Conservation (phyloP, 495 filamentous ascomycete genomes). For the Aspergillus ostianus region DNA sequence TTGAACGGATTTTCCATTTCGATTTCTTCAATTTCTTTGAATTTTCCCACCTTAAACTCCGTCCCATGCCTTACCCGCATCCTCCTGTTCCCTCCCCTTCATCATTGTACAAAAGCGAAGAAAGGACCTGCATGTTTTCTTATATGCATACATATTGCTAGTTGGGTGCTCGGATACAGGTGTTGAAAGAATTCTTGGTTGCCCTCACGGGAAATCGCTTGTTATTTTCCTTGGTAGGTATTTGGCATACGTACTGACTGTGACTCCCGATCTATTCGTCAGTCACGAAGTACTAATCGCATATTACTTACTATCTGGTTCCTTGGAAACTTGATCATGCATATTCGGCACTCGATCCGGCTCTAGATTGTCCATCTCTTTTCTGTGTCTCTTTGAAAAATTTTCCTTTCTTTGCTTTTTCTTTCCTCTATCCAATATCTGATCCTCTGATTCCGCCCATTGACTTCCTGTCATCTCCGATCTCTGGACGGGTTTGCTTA, state of each 20-base stretch:
- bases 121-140: constrained; percentile 13
- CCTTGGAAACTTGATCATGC: constrained; percentile 31
- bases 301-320: background rate
- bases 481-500: no score
- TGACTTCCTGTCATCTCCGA: background rate
- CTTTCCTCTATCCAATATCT: background rate
- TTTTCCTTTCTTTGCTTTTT: background rate
- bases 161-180: constrained; percentile 10
- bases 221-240: constrained; percentile 10
- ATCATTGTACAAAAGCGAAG: constrained; percentile 19
- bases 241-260: constrained; percentile 9
- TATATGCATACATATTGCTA: constrained; percentile 26
- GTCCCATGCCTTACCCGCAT: constrained; percentile 35
- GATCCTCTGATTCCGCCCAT: background rate
- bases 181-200: constrained; percentile 1
- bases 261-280: background rate
- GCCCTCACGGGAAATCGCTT: constrained; percentile 6
- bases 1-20: background rate
- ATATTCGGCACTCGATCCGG: constrained; percentile 32
- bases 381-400: background rate
- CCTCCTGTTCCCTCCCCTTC: constrained; percentile 20
- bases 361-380: constrained; percentile 13
- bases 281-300: background rate
- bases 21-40: constrained; percentile 13
- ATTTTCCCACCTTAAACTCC: constrained; percentile 19